Evolutionary conservation across 2,329 filamentous ascomycete genomes (phyloP).

Genomic region (Phaeosphaeria sp.): DNA sequence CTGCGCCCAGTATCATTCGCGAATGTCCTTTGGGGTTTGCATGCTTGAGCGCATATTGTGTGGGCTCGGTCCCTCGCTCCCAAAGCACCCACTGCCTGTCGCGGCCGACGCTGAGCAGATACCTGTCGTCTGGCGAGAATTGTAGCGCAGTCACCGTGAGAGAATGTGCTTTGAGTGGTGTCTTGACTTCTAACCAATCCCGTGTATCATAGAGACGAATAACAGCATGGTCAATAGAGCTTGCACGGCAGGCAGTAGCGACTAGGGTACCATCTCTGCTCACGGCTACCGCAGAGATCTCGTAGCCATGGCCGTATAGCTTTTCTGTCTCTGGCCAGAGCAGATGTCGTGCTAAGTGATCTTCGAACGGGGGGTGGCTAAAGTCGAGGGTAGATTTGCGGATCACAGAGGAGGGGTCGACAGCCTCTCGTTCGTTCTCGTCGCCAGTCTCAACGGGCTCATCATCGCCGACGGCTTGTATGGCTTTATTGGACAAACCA

Average conservation of each 20-base stretch:
- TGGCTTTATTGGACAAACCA: slow-evolving; percentile 93
- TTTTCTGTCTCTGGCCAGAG: slow-evolving; percentile 97
- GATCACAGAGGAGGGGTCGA: slow-evolving; percentile 63
- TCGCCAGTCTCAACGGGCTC: slow-evolving; percentile 45
- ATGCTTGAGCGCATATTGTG: slow-evolving; percentile 64
- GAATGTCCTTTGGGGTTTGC: slow-evolving; percentile 84
- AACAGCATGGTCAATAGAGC: slow-evolving; percentile 90
- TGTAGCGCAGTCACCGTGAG: slow-evolving; percentile 83
- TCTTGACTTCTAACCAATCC: slow-evolving; percentile 85
- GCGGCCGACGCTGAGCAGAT: slow-evolving; percentile 85
- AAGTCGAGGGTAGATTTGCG: slow-evolving; percentile 69
- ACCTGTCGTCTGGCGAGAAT: slow-evolving; percentile 77
- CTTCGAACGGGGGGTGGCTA: slow-evolving; percentile 82
- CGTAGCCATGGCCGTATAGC: slow-evolving; percentile 96
- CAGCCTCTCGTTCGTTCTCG: slow-evolving; percentile 60
- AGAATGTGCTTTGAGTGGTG: slow-evolving; percentile 82
- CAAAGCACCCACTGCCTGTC: slow-evolving; percentile 94
- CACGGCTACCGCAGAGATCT: slow-evolving; percentile 85
- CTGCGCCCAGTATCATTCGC: slow-evolving; percentile 88
- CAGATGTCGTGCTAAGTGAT: slow-evolving; percentile 85
- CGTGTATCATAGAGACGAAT: slow-evolving; percentile 88
- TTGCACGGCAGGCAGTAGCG: slow-evolving; percentile 92
- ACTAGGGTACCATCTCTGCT: slow-evolving; percentile 77
- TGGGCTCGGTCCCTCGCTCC: slow-evolving; percentile 53
- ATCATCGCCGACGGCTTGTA: slow-evolving; percentile 59